Evolutionary conservation across 2,329 filamentous ascomycete genomes (phyloP), one percentile per base, ranked within the genome.

Genomic region (Neopestalotiopsis clavispora): DNA sequence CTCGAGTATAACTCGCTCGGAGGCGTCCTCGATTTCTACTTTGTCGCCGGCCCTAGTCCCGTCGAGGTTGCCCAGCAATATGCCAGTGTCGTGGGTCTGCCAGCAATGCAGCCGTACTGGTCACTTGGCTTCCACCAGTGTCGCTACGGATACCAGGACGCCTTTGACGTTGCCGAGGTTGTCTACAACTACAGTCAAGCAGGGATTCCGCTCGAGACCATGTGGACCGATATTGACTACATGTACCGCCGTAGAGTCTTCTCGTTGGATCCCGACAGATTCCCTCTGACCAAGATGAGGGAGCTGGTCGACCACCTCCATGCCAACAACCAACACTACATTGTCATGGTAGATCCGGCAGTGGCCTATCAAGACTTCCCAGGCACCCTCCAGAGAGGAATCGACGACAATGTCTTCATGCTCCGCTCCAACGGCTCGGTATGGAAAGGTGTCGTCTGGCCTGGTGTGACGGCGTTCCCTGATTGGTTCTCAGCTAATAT

Each of bases 1-100:
- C 85, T 96, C 4, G 92, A 95, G 79, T 96, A 95, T 81, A 94
- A 95, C 77, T 89, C 89, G 1, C 84, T 95, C 0, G 93, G 93
- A 6, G 93, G 94, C 10, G 86, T 95, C 23, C 77, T 96, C 2
- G 94, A 95, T 78, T 87, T 92, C 65, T 91, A 91, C 75, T 91
- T 92, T 74, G 74, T 91, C 10, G 84, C 87, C 9, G 90, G 90
- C 0, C 87, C 88, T 0, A 84, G 81, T 0, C 87, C 90, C 0
- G 80, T 87, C 52, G 86, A 89, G 12, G 88, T 90, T 0, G 82
- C 87, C 12, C 81, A 82, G 72, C 89, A 91, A 73, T 91, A 91
- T 71, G 81, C 87, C 1, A 83, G 87, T 69, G 78, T 91, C 40
- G 84, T 85, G 10, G 88, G 87, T 0, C 77, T 85, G 5, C 87